Evolutionary conservation across 2,329 filamentous ascomycete genomes (phyloP).

Genomic region (Niveomyces coronatus): DNA sequence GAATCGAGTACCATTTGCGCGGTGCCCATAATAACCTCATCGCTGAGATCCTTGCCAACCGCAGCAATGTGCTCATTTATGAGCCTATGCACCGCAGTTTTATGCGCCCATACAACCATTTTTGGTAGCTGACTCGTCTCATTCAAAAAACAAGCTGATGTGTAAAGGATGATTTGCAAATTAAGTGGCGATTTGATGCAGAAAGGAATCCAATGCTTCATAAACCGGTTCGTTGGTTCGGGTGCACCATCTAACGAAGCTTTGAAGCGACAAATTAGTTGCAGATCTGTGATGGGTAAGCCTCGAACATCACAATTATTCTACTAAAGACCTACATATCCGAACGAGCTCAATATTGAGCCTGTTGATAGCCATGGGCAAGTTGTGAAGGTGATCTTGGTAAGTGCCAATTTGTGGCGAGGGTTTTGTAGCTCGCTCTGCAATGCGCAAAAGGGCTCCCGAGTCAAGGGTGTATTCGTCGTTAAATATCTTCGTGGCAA

Average conservation of each 20-base stretch:
- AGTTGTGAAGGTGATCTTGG: conserved; percentile 27
- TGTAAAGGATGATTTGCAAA: conserved; percentile 38
- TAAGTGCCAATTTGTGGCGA: conserved; percentile 16
- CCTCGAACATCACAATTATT: neutral
- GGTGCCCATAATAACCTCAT: conserved; percentile 37
- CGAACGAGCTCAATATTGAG: conserved; percentile 38
- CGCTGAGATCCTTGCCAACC: conserved; percentile 26
- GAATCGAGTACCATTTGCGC: conserved; percentile 39
- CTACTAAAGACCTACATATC: conserved; percentile 30
- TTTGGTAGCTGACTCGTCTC: conserved; percentile 38
- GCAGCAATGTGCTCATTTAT: conserved; percentile 36
- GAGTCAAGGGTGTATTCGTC: conserved; percentile 22
- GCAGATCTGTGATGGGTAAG: conserved; percentile 38
- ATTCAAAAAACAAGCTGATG: conserved; percentile 39
- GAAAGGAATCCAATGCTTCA: conserved; percentile 37
- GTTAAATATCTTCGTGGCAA: conserved; percentile 20
- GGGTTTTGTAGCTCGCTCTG: conserved; percentile 13
- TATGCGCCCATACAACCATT: conserved; percentile 31
- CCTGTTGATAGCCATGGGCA: conserved; percentile 31
- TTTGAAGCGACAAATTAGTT: conserved; percentile 40
- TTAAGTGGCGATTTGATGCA: conserved; percentile 40
- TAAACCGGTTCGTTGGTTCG: conserved; percentile 32
- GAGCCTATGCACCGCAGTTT: conserved; percentile 31
- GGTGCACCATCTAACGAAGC: conserved; percentile 39
- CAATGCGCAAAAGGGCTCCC: conserved; percentile 16